Evolutionary conservation across 306 rosid genomes (phyloP).

Genomic region (Hippophae gyantsensis): DNA sequence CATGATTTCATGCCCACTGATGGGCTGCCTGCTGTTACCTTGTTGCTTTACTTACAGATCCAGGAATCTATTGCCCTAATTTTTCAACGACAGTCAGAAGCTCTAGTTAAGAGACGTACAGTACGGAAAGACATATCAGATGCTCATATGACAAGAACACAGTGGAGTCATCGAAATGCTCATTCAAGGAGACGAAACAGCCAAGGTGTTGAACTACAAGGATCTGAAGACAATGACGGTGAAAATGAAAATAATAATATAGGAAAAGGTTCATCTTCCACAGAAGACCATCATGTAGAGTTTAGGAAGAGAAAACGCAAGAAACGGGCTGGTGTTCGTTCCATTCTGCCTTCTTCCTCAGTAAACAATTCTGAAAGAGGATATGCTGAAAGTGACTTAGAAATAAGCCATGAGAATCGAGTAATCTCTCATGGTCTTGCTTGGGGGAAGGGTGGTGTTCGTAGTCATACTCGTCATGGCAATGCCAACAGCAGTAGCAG

Average conservation of each 20-base stretch:
- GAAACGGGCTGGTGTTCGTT: conserved; percentile 48
- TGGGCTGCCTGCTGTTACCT: conserved; percentile 8
- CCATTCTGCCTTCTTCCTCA: conserved; percentile 73
- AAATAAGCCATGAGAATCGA: conserved; percentile 47
- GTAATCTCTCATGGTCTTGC: conserved; percentile 59
- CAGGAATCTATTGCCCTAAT: conserved; percentile 58
- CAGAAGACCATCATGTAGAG: conserved; percentile 57
- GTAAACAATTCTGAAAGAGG: conserved; percentile 56
- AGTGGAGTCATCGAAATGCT: conserved; percentile 47
- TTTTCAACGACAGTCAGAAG: conserved; percentile 84
- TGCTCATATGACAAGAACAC: conserved; percentile 47
- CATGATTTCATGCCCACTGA: conserved; percentile 1
- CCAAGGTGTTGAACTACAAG: conserved; percentile 46
- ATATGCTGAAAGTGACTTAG: conserved; percentile 52
- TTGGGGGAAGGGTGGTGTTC: conserved; percentile 91
- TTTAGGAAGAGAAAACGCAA: conserved; percentile 49
- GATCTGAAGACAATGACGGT: conserved; percentile 72
- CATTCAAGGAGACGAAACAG: conserved; percentile 49
- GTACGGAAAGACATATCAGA: conserved; percentile 44
- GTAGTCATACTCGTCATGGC: conserved; percentile 83
- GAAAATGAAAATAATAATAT: conserved; percentile 45
- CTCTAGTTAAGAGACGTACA: conserved; percentile 60
- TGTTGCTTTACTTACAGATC: conserved; percentile 27
- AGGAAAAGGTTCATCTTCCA: conserved; percentile 59
- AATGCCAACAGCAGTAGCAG: conserved; percentile 48